Conservation (phyloP, 495 filamentous ascomycete genomes). For the Penicillium paxilli region DNA sequence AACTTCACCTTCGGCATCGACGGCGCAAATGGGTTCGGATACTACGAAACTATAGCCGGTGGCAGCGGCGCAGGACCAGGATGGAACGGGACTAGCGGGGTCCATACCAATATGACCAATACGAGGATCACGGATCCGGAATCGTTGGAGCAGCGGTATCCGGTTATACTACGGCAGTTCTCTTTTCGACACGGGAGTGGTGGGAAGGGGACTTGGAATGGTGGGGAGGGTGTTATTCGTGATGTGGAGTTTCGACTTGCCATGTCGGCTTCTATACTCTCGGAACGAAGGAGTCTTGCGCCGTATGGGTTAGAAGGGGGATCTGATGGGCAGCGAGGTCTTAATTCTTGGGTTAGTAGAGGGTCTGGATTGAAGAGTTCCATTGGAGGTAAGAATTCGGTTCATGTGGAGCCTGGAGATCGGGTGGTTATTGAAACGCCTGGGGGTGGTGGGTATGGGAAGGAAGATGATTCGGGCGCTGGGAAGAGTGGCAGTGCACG, state of each 20-base stretch:
- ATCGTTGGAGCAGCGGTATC: slow-evolving; percentile 89
- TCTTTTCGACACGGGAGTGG: slow-evolving; percentile 71
- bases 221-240: slow-evolving; percentile 35
- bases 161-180: slow-evolving; percentile 79
- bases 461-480: neutral
- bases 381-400: slow-evolving; percentile 80
- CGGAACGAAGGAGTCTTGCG: slow-evolving; percentile 75
- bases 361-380: slow-evolving; percentile 42
- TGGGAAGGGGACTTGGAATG: slow-evolving; percentile 28
- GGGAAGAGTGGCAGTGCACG: neutral
- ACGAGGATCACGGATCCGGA: slow-evolving; percentile 93
- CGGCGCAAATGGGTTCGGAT: slow-evolving; percentile 69
- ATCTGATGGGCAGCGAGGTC: slow-evolving; percentile 53
- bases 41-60: slow-evolving; percentile 93
- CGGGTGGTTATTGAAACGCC: slow-evolving; percentile 65
- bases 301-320: slow-evolving; percentile 86
- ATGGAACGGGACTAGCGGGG: slow-evolving; percentile 83
- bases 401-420: slow-evolving; percentile 75
- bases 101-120: slow-evolving; percentile 96
- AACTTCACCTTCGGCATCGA: slow-evolving; percentile 55
- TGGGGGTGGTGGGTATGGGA: slow-evolving; percentile 46
- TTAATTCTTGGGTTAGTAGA: slow-evolving; percentile 50
- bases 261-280: slow-evolving; percentile 80
- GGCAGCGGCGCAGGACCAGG: slow-evolving; percentile 77
- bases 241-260: slow-evolving; percentile 39